Conservation (phyloP, 2,329 filamentous ascomycete genomes). For the Fusarium sp. region DNA sequence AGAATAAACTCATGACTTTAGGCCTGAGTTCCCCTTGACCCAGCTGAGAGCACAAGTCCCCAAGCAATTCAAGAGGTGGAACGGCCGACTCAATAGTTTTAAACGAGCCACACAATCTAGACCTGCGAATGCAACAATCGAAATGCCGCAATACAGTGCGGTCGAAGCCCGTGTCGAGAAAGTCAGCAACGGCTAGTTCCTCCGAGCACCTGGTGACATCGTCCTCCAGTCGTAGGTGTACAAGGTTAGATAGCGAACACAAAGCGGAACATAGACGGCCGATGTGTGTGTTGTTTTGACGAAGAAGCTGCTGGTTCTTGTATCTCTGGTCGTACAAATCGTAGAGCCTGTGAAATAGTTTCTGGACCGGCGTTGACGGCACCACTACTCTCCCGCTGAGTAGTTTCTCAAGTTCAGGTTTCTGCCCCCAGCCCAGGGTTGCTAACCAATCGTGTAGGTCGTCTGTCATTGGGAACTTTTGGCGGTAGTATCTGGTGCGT, state of each 20-base stretch:
- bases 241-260: not conserved
- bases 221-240: not conserved
- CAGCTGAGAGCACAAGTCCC: constrained; percentile 7
- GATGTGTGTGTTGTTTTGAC: constrained; percentile 5
- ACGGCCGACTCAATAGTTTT: not conserved
- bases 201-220: not conserved
- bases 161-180: not conserved
- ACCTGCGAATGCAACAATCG: not conserved
- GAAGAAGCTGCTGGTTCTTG: not conserved
- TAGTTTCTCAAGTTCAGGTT: not conserved
- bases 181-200: not conserved
- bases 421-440: not conserved
- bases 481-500: not conserved
- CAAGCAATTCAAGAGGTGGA: constrained; percentile 11
- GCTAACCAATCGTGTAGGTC: not conserved
- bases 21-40: constrained; percentile 1
- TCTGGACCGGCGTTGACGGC: constrained; percentile 1
- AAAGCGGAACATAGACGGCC: not conserved
- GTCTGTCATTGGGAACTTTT: not conserved
- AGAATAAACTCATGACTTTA: not conserved
- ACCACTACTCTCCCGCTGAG: not conserved
- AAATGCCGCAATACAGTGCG: constrained; percentile 1
- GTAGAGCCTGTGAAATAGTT: not conserved
- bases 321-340: constrained; percentile 1
- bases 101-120: constrained; percentile 4